Evolutionary conservation across 371 early-diverging fungal species (phyloP).

Genomic region (Mortierella sp.): DNA sequence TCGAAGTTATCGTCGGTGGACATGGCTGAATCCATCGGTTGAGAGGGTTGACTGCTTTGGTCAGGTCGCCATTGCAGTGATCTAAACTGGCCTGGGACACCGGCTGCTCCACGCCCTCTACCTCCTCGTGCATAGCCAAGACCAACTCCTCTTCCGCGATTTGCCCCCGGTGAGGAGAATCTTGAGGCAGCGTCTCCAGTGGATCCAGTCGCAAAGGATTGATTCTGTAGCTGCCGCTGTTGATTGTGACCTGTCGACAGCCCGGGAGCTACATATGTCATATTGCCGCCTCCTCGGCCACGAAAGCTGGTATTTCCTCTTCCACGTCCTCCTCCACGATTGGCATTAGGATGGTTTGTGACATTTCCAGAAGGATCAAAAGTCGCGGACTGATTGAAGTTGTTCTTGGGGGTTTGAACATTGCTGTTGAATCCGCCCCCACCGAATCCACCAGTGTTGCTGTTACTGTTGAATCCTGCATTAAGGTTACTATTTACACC

Average conservation of each 20-base stretch:
- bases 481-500: background rate
- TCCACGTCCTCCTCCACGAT: constrained; percentile 28
- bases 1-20: too few relatives aligned
- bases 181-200: background rate
- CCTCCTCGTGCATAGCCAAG: constrained; percentile 20
- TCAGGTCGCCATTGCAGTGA: constrained; percentile 41
- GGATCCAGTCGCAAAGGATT: background rate
- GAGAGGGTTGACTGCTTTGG: constrained; percentile 1
- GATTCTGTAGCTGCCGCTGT: constrained; percentile 1
- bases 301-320: constrained; percentile 20
- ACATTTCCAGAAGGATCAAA: constrained; percentile 1
- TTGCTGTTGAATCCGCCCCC: constrained; percentile 7
- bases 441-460: background rate
- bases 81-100: constrained; percentile 24
- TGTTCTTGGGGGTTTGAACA: background rate
- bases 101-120: constrained; percentile 16
- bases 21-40: constrained; percentile 1
- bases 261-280: constrained; percentile 36
- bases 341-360: background rate
- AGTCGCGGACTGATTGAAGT: background rate
- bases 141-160: constrained; percentile 23
- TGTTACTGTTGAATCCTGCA: background rate
- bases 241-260: constrained; percentile 7
- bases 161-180: constrained; percentile 14
- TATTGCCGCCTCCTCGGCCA: constrained; percentile 21